Evolutionary conservation across 1,139 yeast species (phyloP).

Genomic region (Diutina rugosa): DNA sequence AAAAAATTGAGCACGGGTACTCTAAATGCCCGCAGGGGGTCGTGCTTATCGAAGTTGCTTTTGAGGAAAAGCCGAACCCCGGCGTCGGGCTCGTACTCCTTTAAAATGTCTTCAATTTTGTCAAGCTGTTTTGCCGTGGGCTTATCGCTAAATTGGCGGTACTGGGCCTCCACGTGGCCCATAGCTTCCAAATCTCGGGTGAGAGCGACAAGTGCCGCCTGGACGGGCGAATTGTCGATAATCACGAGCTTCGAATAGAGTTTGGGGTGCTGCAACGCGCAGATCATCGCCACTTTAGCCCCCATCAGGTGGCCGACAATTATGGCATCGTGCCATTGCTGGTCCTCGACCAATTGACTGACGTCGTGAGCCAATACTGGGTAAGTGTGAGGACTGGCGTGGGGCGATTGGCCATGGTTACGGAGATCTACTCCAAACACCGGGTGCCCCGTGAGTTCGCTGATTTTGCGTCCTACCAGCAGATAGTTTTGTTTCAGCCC

Average conservation of each 20-base stretch:
- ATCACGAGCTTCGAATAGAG: constrained; percentile 25
- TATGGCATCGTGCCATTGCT: constrained; percentile 11
- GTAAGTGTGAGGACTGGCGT: constrained; percentile 31
- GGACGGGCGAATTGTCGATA: constrained; percentile 36
- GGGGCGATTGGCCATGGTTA: constrained; percentile 39
- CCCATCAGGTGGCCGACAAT: constrained; percentile 44
- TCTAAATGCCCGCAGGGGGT: constrained; percentile 10
- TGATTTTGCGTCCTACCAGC: constrained; percentile 21
- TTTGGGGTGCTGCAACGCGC: constrained; percentile 25
- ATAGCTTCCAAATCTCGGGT: constrained; percentile 17
- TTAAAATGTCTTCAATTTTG: constrained; percentile 7
- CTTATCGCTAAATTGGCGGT: neutral
- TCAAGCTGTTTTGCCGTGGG: constrained; percentile 5
- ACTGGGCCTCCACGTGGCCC: constrained; percentile 12
- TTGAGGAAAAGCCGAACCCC: constrained; percentile 17
- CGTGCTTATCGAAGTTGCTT: constrained; percentile 11
- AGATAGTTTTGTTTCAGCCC: constrained; percentile 31
- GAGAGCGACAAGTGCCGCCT: constrained; percentile 14
- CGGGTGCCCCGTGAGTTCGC: constrained; percentile 15
- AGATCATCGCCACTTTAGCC: constrained; percentile 38
- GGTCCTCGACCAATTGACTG: constrained; percentile 15
- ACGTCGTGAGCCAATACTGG: constrained; percentile 30
- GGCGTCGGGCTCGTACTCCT: constrained; percentile 12
- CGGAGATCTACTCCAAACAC: constrained; percentile 35
- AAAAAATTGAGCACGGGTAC: constrained; percentile 14